Conservation (phyloP, 2,329 filamentous ascomycete genomes). For the Cladophialophora chaetospira region DNA sequence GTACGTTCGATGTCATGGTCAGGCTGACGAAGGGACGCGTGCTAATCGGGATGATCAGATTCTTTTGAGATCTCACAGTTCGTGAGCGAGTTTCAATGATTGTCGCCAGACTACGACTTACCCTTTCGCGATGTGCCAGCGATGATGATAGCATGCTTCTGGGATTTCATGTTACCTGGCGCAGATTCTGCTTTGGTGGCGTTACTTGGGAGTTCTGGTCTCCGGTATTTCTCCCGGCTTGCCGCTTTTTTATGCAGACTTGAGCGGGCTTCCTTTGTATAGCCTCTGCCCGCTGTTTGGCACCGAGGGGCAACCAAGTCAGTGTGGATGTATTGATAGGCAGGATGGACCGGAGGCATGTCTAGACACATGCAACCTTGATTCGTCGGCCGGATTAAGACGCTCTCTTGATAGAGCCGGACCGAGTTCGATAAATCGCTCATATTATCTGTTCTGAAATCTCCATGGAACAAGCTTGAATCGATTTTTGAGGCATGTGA, state of each 20-base stretch:
- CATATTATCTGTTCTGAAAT: constrained; percentile 16
- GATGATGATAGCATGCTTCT: constrained; percentile 11
- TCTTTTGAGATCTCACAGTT: constrained; percentile 30
- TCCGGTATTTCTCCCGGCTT: too few relatives aligned
- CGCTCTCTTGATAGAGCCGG: neutral
- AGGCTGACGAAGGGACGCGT: constrained; percentile 10
- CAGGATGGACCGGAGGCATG: neutral
- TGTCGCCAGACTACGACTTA: constrained; percentile 1
- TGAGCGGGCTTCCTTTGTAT: neutral
- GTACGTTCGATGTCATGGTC: constrained; percentile 29
- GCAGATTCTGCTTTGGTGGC: too few relatives aligned
- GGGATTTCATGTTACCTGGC: neutral
- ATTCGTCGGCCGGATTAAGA: neutral
- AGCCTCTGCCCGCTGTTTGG: neutral
- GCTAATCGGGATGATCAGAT: constrained; percentile 27
- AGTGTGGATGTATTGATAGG: neutral
- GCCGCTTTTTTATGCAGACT: neutral
- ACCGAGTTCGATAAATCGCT: constrained; percentile 21
- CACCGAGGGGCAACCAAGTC: neutral
- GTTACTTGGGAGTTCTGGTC: too few relatives aligned
- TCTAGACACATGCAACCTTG: neutral
- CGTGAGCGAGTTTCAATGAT: constrained; percentile 16
- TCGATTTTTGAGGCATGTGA: neutral
- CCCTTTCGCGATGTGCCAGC: constrained; percentile 14
- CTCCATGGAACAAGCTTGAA: constrained; percentile 3